A percentile compares a stretch with the other conserved stretches of the same genome.
Evolutionary conservation across 179 eudicot species (phyloP).

Genomic region (Beta corolliflora): DNA sequence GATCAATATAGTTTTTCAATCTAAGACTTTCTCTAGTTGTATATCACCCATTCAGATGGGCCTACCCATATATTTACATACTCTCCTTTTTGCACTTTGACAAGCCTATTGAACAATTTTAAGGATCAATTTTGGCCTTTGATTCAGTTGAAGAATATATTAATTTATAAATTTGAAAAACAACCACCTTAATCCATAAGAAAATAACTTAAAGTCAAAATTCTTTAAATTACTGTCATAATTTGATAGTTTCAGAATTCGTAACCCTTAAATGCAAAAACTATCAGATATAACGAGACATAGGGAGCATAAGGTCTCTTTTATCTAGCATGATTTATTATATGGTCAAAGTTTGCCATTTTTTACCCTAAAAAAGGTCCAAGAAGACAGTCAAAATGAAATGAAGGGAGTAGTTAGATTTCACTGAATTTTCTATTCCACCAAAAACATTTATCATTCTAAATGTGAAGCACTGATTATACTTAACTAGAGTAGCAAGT

Average conservation of each 20-base stretch:
- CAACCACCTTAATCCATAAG: background rate
- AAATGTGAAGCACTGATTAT: background rate
- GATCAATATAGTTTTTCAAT: background rate
- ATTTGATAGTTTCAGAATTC: background rate
- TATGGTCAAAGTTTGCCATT: too few species aligned
- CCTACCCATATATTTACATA: background rate
- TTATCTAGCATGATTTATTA: too few species aligned
- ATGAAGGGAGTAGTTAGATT: too few species aligned
- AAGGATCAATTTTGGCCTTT: background rate
- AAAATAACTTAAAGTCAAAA: background rate
- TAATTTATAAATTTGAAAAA: background rate
- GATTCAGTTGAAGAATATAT: background rate
- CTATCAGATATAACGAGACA: background rate
- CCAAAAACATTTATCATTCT: too few species aligned
- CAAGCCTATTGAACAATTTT: background rate
- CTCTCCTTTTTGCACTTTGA: background rate
- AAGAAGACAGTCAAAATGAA: background rate
- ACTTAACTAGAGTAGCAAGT: background rate
- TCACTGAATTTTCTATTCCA: too few species aligned
- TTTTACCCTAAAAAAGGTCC: background rate
- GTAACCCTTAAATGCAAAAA: background rate
- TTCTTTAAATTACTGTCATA: background rate
- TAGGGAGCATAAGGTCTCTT: background rate
- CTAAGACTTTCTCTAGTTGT: background rate
- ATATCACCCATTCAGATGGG: background rate